Evolutionary conservation across 257 asterid species (phyloP).

Genomic region (Rhazya stricta): DNA sequence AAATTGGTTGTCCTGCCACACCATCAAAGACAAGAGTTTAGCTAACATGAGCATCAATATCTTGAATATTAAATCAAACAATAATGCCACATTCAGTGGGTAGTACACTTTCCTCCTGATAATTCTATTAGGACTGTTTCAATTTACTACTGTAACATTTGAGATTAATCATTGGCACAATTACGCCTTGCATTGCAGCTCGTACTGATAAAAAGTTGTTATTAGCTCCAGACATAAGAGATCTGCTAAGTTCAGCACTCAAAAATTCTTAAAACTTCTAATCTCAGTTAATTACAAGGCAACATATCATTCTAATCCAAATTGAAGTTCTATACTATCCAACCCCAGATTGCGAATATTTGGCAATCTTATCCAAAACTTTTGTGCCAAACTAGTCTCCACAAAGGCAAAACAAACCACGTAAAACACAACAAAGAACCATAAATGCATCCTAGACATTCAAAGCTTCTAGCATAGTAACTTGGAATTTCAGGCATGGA

Average conservation of each 20-base stretch:
- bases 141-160: no score
- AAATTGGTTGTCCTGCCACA: constrained; percentile 40
- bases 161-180: neutral
- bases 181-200: neutral
- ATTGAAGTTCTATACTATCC: neutral
- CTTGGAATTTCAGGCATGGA: neutral
- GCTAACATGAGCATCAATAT: neutral
- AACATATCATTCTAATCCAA: neutral
- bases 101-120: neutral
- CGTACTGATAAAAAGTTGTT: neutral
- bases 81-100: neutral
- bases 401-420: neutral
- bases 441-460: neutral
- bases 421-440: neutral
- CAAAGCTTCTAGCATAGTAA: neutral
- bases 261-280: neutral
- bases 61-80: neutral
- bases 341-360: neutral
- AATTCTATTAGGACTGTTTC: neutral
- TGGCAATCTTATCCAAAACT: neutral
- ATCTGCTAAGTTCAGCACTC: neutral
- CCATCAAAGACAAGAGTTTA: neutral
- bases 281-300: neutral
- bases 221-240: neutral
- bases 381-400: neutral